A percentile compares a stretch with the other conserved stretches of the same genome.
These are phyloP conservation scores for Solanum virginianum DNA, from an alignment of 257 asterid species.

Conservation along the genomic window DNA sequence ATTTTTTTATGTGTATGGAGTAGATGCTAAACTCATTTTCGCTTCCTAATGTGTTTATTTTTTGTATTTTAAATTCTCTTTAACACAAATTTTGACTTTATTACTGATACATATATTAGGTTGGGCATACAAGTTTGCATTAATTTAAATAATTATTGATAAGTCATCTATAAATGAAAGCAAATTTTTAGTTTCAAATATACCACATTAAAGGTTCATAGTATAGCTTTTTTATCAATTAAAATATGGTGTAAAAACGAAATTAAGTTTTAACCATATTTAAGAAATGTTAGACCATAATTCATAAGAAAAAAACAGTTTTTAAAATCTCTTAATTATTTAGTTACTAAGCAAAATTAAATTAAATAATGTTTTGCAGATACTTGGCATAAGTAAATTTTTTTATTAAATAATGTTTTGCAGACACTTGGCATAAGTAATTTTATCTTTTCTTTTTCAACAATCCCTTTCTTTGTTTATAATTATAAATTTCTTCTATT, in stretches of 20 bases:
- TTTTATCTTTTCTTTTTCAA: too few relatives aligned
- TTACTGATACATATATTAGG: neutral
- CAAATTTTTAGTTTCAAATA: neutral
- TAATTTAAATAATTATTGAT: neutral
- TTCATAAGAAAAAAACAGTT: neutral
- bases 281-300: neutral
- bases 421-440: neutral
- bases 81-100: too few relatives aligned
- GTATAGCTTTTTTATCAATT: neutral
- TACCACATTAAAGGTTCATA: neutral
- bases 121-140: neutral
- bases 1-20: too few relatives aligned
- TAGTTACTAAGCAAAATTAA: neutral
- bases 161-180: neutral
- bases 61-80: too few relatives aligned
- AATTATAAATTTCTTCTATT: neutral
- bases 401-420: too few relatives aligned
- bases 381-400: neutral
- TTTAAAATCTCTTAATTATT: neutral
- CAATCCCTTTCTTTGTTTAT: neutral
- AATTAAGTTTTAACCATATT: neutral
- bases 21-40: too few relatives aligned
- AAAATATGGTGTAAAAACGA: neutral
- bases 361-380: neutral
- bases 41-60: too few relatives aligned